phyloP scores from a whole-genome alignment of 257 asterid species.

The Fraxinus cuspidata region DNA sequence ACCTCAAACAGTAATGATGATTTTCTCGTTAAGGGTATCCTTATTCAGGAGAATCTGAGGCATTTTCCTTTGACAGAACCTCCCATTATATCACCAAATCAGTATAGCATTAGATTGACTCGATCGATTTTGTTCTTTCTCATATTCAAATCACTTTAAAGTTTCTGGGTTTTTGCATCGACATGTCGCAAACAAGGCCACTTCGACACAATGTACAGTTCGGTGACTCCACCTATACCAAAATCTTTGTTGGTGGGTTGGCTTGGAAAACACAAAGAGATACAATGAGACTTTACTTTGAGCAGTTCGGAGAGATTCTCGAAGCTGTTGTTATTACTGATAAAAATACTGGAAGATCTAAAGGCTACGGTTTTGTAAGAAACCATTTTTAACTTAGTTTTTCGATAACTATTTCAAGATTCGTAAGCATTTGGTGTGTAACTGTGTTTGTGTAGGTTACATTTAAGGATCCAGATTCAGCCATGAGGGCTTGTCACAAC shows the following conservation, averaged over 20 bases:
- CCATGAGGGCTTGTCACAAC: slow-evolving; percentile 91
- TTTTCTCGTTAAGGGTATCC: not conserved
- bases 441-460: slow-evolving; percentile 68
- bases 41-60: not conserved
- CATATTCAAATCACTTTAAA: too few species aligned
- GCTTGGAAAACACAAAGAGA: slow-evolving; percentile 99
- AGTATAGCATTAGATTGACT: not conserved
- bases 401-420: not conserved
- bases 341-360: too few species aligned
- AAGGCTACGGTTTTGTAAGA: too few species aligned
- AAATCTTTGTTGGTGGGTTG: slow-evolving; percentile 93
- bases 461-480: slow-evolving; percentile 94
- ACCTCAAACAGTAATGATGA: not conserved
- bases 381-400: too few species aligned
- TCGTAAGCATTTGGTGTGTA: not conserved
- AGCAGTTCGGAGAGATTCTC: slow-evolving; percentile 90
- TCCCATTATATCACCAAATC: not conserved
- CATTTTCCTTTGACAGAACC: too few species aligned
- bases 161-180: not conserved
- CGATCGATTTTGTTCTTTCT: not conserved
- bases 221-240: slow-evolving; percentile 24
- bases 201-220: too few species aligned
- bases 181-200: not conserved
- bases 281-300: slow-evolving; percentile 79
- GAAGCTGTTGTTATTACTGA: too few species aligned